Base-by-base conservation (phyloP, 2,329 filamentous ascomycete genomes). In the Monilinia vaccinii-corymbosi region DNA sequence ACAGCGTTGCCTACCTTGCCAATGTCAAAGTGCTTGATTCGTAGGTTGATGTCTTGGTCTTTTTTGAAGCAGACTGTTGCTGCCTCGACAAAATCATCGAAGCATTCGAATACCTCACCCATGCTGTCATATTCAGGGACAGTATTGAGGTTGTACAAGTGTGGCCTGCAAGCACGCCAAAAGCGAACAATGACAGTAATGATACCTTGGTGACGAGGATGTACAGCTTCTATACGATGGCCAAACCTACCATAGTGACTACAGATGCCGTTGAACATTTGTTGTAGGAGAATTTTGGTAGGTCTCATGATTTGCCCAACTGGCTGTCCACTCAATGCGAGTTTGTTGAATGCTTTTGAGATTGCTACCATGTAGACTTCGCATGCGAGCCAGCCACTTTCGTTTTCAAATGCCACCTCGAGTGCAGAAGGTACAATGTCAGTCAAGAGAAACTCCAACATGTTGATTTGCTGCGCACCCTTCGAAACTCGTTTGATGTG, bases 371-470 rank as follows among this genome's bases (percentile, higher is more conserved):
- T 55, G 60, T 69, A 69, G 16, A 63, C 65, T 10, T 62, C 61
- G 52, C 65, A 67, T 25, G 69, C 47, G 36, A 67, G 47, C 65
- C 68, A 70, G 13, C 61, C 66, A 23, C 42, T 56, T 49, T 61
- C 48, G 13, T 64, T 62, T 16, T 58, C 53, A 42, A 71, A 69
- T 9, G 65, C 67, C 6, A 64, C 63, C 49, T 60, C 50, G 18
- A 71, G 40, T 31, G 64, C 61, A 8, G 68, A 67, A 44, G 69
- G 68, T 11, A 69, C 44, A 5, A 69, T 64, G 11, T 71, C 66
- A 38, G 58, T 42, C 11, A 70, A 60, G 48, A 70, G 62, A 47
- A 70, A 70, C n/a, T 63, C 53, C 21, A 62, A 51, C 46, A 71
- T 67, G 14, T 67, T 60, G 53, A 50, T 63, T 28, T 65, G 60